phyloP scores from a whole-genome alignment of 2,329 filamentous ascomycete species.

The Fusarium sublunatum region DNA sequence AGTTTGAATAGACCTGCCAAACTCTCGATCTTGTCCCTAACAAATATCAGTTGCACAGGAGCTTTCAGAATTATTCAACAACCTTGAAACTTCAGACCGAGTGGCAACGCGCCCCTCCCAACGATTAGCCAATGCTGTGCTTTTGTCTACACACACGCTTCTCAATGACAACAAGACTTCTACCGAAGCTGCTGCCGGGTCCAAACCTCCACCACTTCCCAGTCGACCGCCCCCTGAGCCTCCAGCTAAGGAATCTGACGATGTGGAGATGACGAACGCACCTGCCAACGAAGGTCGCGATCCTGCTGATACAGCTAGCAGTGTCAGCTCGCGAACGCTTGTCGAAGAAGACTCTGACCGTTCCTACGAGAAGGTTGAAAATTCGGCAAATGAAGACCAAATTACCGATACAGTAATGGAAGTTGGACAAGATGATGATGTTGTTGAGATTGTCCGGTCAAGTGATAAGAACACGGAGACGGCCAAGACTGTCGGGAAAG shows the following conservation, averaged over 20 bases:
- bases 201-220: constrained; percentile 62
- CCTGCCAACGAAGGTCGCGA: constrained; percentile 48
- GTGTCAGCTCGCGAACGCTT: constrained; percentile 64
- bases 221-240: constrained; percentile 58
- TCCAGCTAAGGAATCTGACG: constrained; percentile 46
- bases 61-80: constrained; percentile 75
- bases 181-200: constrained; percentile 37
- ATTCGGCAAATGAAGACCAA: constrained; percentile 37
- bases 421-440: constrained; percentile 26
- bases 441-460: constrained; percentile 14
- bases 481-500: constrained; percentile 11
- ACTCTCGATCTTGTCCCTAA: constrained; percentile 43
- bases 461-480: constrained; percentile 5
- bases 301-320: constrained; percentile 57
- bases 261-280: constrained; percentile 52
- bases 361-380: constrained; percentile 52
- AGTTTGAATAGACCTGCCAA: constrained; percentile 53
- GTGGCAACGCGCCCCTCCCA: constrained; percentile 76
- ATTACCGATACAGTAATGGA: constrained; percentile 43
- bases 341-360: constrained; percentile 56
- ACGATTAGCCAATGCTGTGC: constrained; percentile 81
- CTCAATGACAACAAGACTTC: constrained; percentile 49
- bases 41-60: constrained; percentile 74
- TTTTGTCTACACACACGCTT: constrained; percentile 65
- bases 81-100: constrained; percentile 72